These are phyloP conservation scores for Fusarium equiseti DNA, from an alignment of 2,329 filamentous ascomycete genomes.

Conservation along the genomic window DNA sequence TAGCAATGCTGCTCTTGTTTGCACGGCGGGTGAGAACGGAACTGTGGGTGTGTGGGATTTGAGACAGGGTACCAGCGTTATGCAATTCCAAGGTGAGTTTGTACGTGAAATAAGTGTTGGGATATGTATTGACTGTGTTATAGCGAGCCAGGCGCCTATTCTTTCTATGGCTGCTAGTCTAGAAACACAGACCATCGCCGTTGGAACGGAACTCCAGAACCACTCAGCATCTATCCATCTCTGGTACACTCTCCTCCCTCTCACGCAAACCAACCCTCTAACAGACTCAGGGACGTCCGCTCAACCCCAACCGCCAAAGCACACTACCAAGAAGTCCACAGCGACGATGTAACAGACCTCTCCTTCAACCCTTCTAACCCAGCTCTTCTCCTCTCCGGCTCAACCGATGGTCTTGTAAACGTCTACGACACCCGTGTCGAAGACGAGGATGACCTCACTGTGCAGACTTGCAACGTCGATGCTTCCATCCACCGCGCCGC, in stretches of 20 bases:
- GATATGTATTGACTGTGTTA: neutral
- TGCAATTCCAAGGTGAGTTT: slow-evolving; percentile 61
- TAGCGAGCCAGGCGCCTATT: slow-evolving; percentile 65
- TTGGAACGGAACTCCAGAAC: slow-evolving; percentile 78
- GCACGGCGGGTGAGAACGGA: slow-evolving; percentile 80
- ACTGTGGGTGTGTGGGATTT: slow-evolving; percentile 75
- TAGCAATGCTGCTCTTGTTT: slow-evolving; percentile 65
- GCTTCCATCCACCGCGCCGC: slow-evolving; percentile 80
- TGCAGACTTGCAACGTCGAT: slow-evolving; percentile 83
- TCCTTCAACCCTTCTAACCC: slow-evolving; percentile 70
- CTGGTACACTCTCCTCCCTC: slow-evolving; percentile 61
- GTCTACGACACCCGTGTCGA: slow-evolving; percentile 77
- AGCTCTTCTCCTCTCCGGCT: slow-evolving; percentile 77
- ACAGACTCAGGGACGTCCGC: slow-evolving; percentile 66
- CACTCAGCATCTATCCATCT: slow-evolving; percentile 71
- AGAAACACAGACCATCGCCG: slow-evolving; percentile 70
- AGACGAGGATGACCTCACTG: slow-evolving; percentile 82
- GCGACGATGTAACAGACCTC: slow-evolving; percentile 73
- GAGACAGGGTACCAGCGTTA: slow-evolving; percentile 60
- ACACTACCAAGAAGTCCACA: slow-evolving; percentile 74
- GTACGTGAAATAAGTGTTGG: slow-evolving; percentile 6
- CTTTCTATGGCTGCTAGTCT: slow-evolving; percentile 74
- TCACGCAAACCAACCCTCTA: neutral
- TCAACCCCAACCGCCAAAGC: slow-evolving; percentile 60
- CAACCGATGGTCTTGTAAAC: slow-evolving; percentile 83